Percentiles rank a stretch among this genome's conserved stretches.
These are phyloP conservation scores for Arthroderma uncinatum DNA, from an alignment of 2,329 filamentous ascomycete species.

Conservation along the genomic window DNA sequence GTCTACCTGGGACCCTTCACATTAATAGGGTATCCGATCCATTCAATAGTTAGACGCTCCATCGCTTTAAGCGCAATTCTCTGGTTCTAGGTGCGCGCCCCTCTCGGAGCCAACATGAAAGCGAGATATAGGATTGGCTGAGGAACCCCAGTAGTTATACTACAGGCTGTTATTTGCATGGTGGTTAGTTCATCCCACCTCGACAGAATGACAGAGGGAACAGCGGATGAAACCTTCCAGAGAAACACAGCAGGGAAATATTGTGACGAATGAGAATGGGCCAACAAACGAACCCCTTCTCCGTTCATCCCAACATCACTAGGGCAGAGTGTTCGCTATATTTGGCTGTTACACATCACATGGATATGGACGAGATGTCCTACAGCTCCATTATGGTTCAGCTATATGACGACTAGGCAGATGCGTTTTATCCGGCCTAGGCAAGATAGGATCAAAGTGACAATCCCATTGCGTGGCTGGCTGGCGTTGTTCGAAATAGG, in stretches of 20 bases:
- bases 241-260: neutral
- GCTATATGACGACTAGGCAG: neutral
- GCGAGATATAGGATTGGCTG: neutral
- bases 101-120: neutral
- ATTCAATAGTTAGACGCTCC: too few species aligned
- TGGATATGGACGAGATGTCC: neutral
- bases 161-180: neutral
- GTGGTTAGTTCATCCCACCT: neutral
- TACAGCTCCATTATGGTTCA: neutral
- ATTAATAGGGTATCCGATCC: too few species aligned
- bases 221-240: neutral
- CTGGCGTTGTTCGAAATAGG: too few species aligned
- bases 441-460: too few species aligned
- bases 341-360: neutral
- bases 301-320: neutral
- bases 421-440: too few species aligned
- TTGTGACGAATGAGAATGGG: neutral
- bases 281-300: neutral
- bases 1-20: too few species aligned
- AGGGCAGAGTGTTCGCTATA: neutral
- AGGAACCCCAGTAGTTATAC: neutral
- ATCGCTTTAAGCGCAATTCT: too few species aligned
- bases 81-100: too few species aligned
- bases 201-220: neutral
- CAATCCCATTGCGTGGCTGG: too few species aligned